A percentile compares a stretch with the other conserved stretches of the same genome.
Conservation (phyloP, 176 grass and related monocot species). For the Rhynchospora breviuscula region DNA sequence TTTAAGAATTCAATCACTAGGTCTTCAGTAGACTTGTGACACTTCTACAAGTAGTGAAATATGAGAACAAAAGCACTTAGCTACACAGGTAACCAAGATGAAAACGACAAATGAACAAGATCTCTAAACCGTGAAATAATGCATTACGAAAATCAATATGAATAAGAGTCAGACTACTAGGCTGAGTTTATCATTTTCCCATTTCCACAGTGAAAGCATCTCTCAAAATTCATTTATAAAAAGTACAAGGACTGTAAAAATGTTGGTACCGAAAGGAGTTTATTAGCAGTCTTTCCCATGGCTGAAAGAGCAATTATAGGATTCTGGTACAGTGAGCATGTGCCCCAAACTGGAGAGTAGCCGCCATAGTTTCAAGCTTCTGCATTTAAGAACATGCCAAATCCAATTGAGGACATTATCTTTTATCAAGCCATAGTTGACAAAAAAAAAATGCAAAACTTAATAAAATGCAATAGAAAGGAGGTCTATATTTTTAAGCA, state of each 20-base stretch:
- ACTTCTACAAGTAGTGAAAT: neutral
- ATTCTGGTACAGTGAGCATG: conserved; percentile 21
- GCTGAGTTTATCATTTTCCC: neutral
- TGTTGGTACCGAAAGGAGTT: conserved; percentile 58
- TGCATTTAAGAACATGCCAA: neutral
- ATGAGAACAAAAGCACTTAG: neutral
- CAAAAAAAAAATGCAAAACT: too few species aligned
- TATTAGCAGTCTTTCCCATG: conserved; percentile 93
- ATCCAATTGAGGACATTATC: neutral
- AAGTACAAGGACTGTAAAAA: neutral
- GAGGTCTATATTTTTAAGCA: neutral
- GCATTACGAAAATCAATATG: neutral
- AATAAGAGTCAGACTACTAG: neutral
- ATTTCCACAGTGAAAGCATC: neutral
- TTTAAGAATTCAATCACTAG: too few species aligned
- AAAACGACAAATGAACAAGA: neutral
- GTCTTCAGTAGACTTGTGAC: neutral
- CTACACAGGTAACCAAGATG: neutral
- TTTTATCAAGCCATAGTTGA: neutral
- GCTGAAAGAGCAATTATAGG: conserved; percentile 87
- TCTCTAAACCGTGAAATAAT: neutral
- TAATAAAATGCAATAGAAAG: neutral
- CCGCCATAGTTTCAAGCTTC: conserved; percentile 20
- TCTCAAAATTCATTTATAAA: neutral
- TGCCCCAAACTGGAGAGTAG: conserved; percentile 8